Base-by-base conservation (phyloP, 75 land plant genomes). In the Pseudotsuga menziesii region DNA sequence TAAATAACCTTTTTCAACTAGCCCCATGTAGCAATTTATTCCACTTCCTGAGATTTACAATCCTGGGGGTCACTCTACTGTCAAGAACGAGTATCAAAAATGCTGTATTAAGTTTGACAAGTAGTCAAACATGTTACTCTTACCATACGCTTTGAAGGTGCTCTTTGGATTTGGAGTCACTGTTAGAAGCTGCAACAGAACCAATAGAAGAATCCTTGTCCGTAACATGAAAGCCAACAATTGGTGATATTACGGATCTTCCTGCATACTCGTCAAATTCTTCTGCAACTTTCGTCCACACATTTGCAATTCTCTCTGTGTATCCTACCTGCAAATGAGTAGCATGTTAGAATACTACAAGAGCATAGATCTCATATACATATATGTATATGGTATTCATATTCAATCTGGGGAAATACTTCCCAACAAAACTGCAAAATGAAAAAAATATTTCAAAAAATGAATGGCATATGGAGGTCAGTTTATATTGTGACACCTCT, bases 241-340 rank as follows among this genome's bases (percentile, higher is more conserved):
- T 20, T 39, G 72, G 52, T 6, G 72, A 69, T 35, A 69, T 52
- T 39, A 52, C 52, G n/a, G 48, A 36, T n/a, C 72, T 69, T 69
- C 72, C 52, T 0, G 61, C 81, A 75, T 87, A 87, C 60, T 75
- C 82, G 41, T 84, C 81, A 15, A 85, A 81, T 75, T 93, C 94
- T 82, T 93, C 92, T 58, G 86, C 91, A 69, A 85, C 88, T 52
- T 75, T 84, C 9, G 80, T 85, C 96, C 96, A 93, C 12, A 86
- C 88, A 84, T 76, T 83, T 29, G 90, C 90, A 77, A 89, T 86
- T 80, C 86, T 93, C 84, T 93, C 91, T 19, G 88, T 84, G 80
- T 91, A 93, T 6, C 87, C 91, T 20, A 85, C 89, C 96, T 93
- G 85, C 73, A 74, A 39, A 74, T 26, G 32, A 74, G 57, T 29